These are phyloP conservation scores for Haematococcus lacustris DNA, from an alignment of 139 green algal species.

Conservation along the genomic window DNA sequence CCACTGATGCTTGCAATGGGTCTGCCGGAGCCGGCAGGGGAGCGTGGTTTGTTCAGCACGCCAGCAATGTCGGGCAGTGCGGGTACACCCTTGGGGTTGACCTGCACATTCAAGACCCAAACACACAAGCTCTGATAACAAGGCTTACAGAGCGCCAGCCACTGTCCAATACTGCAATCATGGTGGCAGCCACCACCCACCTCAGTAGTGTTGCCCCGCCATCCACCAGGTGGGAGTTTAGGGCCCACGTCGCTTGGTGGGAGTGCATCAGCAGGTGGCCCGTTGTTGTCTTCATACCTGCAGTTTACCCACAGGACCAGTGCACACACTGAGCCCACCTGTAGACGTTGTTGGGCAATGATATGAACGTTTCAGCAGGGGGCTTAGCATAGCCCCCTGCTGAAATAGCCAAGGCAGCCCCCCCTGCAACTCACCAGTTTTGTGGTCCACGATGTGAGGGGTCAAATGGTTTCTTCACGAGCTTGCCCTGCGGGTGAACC, in stretches of 20 bases:
- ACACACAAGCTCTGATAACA: background rate
- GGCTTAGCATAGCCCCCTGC: background rate
- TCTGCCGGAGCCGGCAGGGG: too few species aligned
- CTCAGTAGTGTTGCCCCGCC: conserved; percentile 16
- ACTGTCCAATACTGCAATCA: background rate
- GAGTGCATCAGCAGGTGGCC: conserved; percentile 25
- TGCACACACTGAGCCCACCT: background rate
- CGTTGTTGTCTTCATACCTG: conserved; percentile 31
- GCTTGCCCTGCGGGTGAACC: too few species aligned
- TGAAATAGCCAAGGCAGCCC: background rate
- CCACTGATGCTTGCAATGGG: too few species aligned
- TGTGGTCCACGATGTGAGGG: conserved; percentile 17
- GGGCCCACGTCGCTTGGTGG: conserved; percentile 38
- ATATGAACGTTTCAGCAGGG: background rate
- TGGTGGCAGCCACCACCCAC: background rate
- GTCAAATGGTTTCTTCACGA: conserved; percentile 4
- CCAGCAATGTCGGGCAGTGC: too few species aligned
- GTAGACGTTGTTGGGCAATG: background rate
- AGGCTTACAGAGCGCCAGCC: background rate
- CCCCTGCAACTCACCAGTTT: conserved; percentile 20
- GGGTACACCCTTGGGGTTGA: too few species aligned
- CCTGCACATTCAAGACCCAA: too few species aligned
- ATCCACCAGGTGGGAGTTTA: conserved; percentile 46
- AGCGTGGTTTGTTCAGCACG: too few species aligned
- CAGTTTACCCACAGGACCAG: background rate